Conservation (phyloP, 441 rosid genomes). For the Brassica balearica region DNA sequence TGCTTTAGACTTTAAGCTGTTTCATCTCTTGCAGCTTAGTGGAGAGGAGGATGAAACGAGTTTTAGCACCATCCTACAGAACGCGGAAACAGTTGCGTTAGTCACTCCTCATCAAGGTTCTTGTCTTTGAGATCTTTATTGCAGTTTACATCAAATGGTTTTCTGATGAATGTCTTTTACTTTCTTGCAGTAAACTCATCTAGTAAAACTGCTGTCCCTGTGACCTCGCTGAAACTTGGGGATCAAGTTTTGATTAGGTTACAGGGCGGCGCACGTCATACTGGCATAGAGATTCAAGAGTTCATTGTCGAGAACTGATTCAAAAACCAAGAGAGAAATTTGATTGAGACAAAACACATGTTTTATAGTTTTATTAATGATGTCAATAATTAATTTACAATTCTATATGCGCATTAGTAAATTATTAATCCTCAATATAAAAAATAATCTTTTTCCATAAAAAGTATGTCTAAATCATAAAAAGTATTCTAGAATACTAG, state of each 20-base stretch:
- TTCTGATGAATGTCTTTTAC: background rate
- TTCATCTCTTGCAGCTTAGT: conserved; percentile 52
- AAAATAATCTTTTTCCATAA: no score
- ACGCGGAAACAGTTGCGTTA: conserved; percentile 85
- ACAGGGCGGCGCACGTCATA: conserved; percentile 88
- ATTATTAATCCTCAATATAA: no score
- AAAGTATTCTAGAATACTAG: no score
- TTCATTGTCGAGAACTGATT: conserved; percentile 80
- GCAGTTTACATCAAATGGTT: conserved; percentile 22
- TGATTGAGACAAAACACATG: background rate
- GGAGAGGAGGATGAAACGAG: conserved; percentile 46
- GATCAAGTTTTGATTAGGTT: conserved; percentile 66
- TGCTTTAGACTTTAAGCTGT: conserved; percentile 7
- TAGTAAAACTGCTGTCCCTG: conserved; percentile 57
- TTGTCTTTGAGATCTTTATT: background rate
- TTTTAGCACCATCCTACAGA: conserved; percentile 76
- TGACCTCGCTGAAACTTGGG: conserved; percentile 75
- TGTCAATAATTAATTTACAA: background rate
- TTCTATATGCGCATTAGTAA: background rate
- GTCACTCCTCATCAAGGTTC: conserved; percentile 67
- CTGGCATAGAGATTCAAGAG: conserved; percentile 85
- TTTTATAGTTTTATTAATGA: background rate
- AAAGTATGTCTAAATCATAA: no score
- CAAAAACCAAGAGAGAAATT: background rate
- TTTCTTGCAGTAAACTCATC: conserved; percentile 50